Conservation (phyloP, 768 basidiomycete genomes). For the Nidularia sp. region DNA sequence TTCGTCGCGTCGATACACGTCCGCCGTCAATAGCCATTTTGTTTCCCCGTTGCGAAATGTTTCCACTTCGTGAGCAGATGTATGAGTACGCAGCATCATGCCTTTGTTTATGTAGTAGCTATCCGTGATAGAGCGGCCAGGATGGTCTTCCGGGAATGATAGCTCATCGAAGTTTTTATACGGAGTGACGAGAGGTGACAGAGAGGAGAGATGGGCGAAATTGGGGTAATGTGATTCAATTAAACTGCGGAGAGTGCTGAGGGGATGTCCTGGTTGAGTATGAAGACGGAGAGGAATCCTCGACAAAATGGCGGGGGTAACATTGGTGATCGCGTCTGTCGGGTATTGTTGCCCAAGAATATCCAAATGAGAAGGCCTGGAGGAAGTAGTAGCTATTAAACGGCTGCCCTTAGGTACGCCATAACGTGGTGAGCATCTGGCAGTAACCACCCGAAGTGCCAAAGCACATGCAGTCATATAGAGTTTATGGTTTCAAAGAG, state of each 20-base stretch:
- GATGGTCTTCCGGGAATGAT: constrained; percentile 90
- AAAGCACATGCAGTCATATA: too few relatives aligned
- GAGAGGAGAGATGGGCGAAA: constrained; percentile 68
- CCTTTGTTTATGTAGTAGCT: constrained; percentile 93
- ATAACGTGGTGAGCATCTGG: background rate
- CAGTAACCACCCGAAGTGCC: too few relatives aligned
- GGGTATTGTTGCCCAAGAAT: constrained; percentile 68
- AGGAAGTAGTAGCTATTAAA: constrained; percentile 5
- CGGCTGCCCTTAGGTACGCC: background rate
- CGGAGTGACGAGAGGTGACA: constrained; percentile 88
- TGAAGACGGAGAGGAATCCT: constrained; percentile 80
- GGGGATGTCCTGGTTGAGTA: constrained; percentile 73
- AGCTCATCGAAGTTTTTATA: constrained; percentile 95
- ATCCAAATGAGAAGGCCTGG: constrained; percentile 26
- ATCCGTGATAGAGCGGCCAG: constrained; percentile 86
- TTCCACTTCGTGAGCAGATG: constrained; percentile 97
- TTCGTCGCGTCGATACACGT: constrained; percentile 97
- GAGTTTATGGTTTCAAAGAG: too few relatives aligned
- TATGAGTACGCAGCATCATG: constrained; percentile 95
- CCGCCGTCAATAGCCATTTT: constrained; percentile 89
- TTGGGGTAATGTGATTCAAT: constrained; percentile 82
- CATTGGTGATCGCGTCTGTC: constrained; percentile 79
- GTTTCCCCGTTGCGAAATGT: constrained; percentile 74
- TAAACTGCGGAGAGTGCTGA: constrained; percentile 77
- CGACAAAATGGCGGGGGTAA: constrained; percentile 78